Percentiles rank a stretch among this genome's conserved stretches.
These are phyloP conservation scores for Aspergillus piperis DNA, from an alignment of 2,329 filamentous ascomycete genomes.

Conservation along the genomic window DNA sequence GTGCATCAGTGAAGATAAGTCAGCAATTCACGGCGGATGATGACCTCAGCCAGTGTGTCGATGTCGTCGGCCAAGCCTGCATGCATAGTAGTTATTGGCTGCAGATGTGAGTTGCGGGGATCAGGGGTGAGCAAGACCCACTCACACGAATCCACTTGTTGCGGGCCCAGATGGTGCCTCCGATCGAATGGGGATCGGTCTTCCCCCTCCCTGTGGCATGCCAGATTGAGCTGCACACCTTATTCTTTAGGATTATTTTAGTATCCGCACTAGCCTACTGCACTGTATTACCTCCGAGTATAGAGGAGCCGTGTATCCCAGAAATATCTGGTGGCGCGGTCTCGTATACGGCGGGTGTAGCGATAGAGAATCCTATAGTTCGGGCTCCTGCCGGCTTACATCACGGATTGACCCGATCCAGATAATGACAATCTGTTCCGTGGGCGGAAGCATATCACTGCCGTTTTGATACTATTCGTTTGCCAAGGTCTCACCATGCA, in stretches of 20 bases:
- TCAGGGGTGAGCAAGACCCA: not conserved
- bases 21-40: not conserved
- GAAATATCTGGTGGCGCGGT: not conserved
- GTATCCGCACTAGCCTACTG: not conserved
- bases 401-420: conserved; percentile 3
- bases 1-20: too few relatives aligned
- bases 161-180: not conserved
- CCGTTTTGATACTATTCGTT: not conserved
- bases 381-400: not conserved
- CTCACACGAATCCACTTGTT: not conserved
- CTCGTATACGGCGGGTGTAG: not conserved
- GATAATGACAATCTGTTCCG: not conserved
- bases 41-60: conserved; percentile 3
- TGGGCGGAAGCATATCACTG: not conserved
- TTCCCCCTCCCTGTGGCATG: not conserved
- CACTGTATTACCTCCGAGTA: not conserved
- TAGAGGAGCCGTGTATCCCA: not conserved
- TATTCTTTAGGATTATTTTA: too few relatives aligned
- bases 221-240: not conserved
- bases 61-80: conserved; percentile 1
- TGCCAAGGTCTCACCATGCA: not conserved
- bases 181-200: not conserved
- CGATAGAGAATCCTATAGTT: not conserved
- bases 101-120: not conserved
- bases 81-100: not conserved